These are phyloP conservation scores for Lachnellula occidentalis DNA, from an alignment of 2,329 filamentous ascomycete genomes.

Conservation along the genomic window DNA sequence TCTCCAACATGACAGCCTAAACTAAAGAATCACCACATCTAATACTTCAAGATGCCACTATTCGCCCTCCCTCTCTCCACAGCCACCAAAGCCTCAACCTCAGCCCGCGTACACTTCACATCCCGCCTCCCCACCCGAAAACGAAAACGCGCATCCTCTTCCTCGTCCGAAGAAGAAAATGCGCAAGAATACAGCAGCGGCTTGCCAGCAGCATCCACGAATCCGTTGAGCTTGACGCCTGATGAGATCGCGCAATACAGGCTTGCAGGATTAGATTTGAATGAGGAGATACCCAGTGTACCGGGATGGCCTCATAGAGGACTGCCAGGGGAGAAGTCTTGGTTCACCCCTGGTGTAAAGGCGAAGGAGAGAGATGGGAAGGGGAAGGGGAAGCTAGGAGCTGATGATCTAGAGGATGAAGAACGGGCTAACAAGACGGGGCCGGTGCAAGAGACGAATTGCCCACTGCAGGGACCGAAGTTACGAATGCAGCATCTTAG, in stretches of 20 bases:
- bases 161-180: conserved; percentile 12
- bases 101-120: conserved; percentile 8
- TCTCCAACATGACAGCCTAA: neutral
- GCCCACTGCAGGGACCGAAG: conserved; percentile 17
- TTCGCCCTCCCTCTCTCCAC: conserved; percentile 23
- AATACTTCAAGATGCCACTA: conserved; percentile 17
- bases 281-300: conserved; percentile 38
- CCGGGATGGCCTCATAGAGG: conserved; percentile 49
- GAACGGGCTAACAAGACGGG: conserved; percentile 3
- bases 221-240: conserved; percentile 51
- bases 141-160: conserved; percentile 17
- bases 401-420: conserved; percentile 1
- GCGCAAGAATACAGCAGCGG: neutral
- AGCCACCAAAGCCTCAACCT: conserved; percentile 6
- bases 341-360: neutral
- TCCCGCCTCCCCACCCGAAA: conserved; percentile 14
- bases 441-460: neutral
- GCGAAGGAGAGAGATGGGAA: neutral
- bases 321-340: conserved; percentile 23
- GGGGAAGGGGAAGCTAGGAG: conserved; percentile 5
- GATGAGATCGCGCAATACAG: conserved; percentile 47
- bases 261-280: conserved; percentile 46
- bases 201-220: conserved; percentile 32
- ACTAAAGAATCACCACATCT: neutral
- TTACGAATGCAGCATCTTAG: conserved; percentile 53